Percentiles rank a stretch among this genome's conserved stretches.
These are phyloP conservation scores for Pyrenochaeta sp. DNA, from an alignment of 2,329 filamentous ascomycete genomes.

Conservation along the genomic window DNA sequence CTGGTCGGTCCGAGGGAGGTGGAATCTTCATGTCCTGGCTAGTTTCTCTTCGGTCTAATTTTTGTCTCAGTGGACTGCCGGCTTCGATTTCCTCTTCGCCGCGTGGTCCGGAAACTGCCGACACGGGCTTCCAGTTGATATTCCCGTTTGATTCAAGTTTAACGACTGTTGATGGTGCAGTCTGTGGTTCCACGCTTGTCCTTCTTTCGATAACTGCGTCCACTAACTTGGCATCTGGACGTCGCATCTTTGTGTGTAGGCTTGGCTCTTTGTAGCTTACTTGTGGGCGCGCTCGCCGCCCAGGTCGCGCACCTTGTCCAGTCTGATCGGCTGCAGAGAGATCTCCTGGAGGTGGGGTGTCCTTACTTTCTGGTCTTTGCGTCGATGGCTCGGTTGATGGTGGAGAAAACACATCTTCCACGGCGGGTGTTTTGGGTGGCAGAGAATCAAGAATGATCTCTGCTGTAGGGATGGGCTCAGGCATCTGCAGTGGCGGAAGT, in stretches of 20 bases:
- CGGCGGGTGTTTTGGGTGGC: constrained; percentile 51
- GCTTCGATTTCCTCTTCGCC: constrained; percentile 39
- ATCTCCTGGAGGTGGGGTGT: constrained; percentile 55
- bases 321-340: constrained; percentile 46
- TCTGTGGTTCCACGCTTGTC: constrained; percentile 36
- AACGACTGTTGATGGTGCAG: constrained; percentile 30
- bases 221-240: constrained; percentile 56
- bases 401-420: constrained; percentile 54
- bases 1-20: constrained; percentile 16
- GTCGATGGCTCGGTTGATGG: constrained; percentile 54
- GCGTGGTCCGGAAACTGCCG: constrained; percentile 19
- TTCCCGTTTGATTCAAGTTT: constrained; percentile 40
- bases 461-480: constrained; percentile 31
- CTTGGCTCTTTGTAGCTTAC: constrained; percentile 61
- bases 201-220: constrained; percentile 52
- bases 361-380: constrained; percentile 45
- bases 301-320: constrained; percentile 49
- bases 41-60: constrained; percentile 34
- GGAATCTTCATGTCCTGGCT: constrained; percentile 26
- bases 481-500: constrained; percentile 26
- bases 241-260: constrained; percentile 59
- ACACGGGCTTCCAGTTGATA: constrained; percentile 39
- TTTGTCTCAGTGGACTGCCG: constrained; percentile 49
- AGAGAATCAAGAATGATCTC: constrained; percentile 48
- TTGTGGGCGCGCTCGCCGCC: constrained; percentile 55